Base-by-base conservation (phyloP, 305 asterid species). In the Fraxinus greggii region DNA sequence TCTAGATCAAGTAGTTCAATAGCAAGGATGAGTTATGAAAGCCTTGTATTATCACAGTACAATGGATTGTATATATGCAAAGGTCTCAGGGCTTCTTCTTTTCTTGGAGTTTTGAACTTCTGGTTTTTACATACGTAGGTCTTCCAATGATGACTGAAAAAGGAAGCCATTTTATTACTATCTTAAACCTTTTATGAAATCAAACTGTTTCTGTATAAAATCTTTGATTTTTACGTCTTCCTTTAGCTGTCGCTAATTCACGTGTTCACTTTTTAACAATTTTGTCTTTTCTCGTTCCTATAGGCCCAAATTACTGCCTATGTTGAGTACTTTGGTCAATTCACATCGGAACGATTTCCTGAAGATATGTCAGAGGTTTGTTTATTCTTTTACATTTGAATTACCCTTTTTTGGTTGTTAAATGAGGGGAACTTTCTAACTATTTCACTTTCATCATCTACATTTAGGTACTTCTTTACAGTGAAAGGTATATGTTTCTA, bases 291-390 rank as follows among this genome's bases (percentile, higher is more conserved):
- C 83, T 78, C n/a, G 77, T 78, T 76, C 85, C 78, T 83, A 77
- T 81, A 94, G 99, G 99, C 95, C 88, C 97, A 96, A 90, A 90
- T 85, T 80, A 90, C 91, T 78, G 99, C 99, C 63, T 96, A 93
- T 72, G 98, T 94, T 78, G 97, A 96, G 86, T 96, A 92, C 88
- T 94, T 96, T 85, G 98, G 97, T 82, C 98, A 96, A 65, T 96
- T 92, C 90, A 92, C 97, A 80, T 92, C 97, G 35, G 98, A 94
- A 86, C 97, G 92, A 65, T 96, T 96, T 92, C 92, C 99, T 51
- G 99, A 96, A 86, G 99, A 96, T 84, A 90, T 96, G 86, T 93
- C 97, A 4, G 98, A 96, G 99, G 99, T 94, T 80, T 76, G 65
- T 63, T 83, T 42, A 21, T 67, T 70, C 69, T 48, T 61, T 80